These are phyloP conservation scores for Choiromyces venosus DNA, from an alignment of 495 filamentous ascomycete genomes.

Conservation along the genomic window DNA sequence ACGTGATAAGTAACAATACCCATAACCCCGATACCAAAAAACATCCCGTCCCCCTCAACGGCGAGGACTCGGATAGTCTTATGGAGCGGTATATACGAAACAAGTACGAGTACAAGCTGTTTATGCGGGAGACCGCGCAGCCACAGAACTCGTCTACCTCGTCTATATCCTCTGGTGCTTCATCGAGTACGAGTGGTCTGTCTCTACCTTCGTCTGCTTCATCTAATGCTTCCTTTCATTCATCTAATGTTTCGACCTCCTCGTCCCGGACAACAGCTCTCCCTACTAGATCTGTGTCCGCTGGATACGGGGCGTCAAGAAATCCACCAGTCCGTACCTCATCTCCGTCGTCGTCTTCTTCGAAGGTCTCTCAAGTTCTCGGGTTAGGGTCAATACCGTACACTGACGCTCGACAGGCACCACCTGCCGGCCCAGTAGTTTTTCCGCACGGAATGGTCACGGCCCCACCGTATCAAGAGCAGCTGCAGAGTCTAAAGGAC, in stretches of 20 bases:
- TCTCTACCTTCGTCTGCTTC: slow-evolving; percentile 47
- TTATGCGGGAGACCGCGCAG: slow-evolving; percentile 48
- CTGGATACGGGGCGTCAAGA: slow-evolving; percentile 23
- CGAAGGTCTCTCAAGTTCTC: slow-evolving; percentile 38
- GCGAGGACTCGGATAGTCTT: slow-evolving; percentile 81
- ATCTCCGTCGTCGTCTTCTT: slow-evolving; percentile 19
- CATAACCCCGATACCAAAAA: slow-evolving; percentile 81
- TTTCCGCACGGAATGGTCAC: slow-evolving; percentile 40
- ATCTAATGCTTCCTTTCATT: slow-evolving; percentile 43
- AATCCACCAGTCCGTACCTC: slow-evolving; percentile 11
- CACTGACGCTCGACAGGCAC: slow-evolving; percentile 21
- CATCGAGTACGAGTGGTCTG: slow-evolving; percentile 17
- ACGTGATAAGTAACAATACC: slow-evolving; percentile 71
- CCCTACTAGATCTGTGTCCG: slow-evolving; percentile 18
- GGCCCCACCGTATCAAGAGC: slow-evolving; percentile 51
- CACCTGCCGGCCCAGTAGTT: slow-evolving; percentile 16
- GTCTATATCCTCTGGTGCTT: slow-evolving; percentile 46
- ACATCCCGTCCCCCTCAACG: slow-evolving; percentile 75
- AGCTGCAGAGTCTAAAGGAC: slow-evolving; percentile 70
- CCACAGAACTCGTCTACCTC: slow-evolving; percentile 28
- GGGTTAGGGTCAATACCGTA: slow-evolving; percentile 31
- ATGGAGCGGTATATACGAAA: slow-evolving; percentile 92
- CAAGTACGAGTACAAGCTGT: slow-evolving; percentile 71
- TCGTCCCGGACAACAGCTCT: slow-evolving; percentile 18
- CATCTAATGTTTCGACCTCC: slow-evolving; percentile 4